Evolutionary conservation across 2,329 filamentous ascomycete species (phyloP).

Genomic region (Cercospora brassicicola): DNA sequence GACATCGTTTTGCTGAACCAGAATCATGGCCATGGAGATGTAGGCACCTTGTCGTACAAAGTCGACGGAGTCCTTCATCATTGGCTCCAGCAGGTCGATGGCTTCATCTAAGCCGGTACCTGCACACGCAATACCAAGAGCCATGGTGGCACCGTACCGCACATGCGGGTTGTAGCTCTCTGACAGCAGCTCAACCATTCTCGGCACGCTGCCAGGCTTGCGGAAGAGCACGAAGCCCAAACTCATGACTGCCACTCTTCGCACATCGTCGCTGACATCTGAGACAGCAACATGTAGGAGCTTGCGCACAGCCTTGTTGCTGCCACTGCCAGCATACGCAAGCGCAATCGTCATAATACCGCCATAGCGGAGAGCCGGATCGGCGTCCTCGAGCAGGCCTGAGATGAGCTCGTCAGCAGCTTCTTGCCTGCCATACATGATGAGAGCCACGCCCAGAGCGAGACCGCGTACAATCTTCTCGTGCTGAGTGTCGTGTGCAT

Average conservation of each 20-base stretch:
- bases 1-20: conserved; percentile 98
- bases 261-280: conserved; percentile 96
- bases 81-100: conserved; percentile 93
- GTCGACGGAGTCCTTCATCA: conserved; percentile 99
- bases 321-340: conserved; percentile 94
- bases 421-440: conserved; percentile 97
- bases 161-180: conserved; percentile 99
- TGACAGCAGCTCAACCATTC: conserved; percentile 96
- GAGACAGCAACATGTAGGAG: conserved; percentile 94
- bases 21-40: conserved; percentile 93
- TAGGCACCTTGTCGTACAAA: conserved; percentile 96
- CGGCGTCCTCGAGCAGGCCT: conserved; percentile 86
- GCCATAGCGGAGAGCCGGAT: conserved; percentile 90
- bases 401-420: conserved; percentile 93
- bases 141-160: conserved; percentile 96
- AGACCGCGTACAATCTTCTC: conserved; percentile 98
- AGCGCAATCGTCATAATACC: conserved; percentile 98
- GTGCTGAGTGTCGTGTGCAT: conserved; percentile 95
- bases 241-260: conserved; percentile 93
- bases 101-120: conserved; percentile 95
- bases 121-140: conserved; percentile 94
- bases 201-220: conserved; percentile 92
- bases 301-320: conserved; percentile 97
- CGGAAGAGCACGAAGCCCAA: conserved; percentile 98
- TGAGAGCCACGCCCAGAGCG: conserved; percentile 93